Conservation (phyloP, 148 eudicot genomes). For the Chenopodium album region DNA sequence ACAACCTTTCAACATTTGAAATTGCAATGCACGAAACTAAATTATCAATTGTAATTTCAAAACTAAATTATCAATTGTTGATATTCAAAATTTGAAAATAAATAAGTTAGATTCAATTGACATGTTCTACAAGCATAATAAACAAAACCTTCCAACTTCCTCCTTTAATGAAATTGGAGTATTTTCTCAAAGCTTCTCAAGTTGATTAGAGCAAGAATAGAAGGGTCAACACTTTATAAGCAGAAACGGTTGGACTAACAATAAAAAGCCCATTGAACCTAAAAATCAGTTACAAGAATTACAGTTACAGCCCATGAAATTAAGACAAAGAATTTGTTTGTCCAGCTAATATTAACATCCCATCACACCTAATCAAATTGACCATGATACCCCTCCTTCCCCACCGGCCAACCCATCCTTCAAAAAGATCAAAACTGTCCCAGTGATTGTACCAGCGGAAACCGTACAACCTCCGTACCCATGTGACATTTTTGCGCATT, state of each 20-base stretch:
- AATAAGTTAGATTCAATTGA: too few relatives aligned
- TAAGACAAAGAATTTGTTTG: background rate
- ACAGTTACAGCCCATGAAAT: slow-evolving; percentile 8
- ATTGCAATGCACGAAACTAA: too few relatives aligned
- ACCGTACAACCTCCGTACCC: slow-evolving; percentile 34
- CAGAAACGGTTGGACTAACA: slow-evolving; percentile 8
- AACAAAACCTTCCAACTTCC: too few relatives aligned
- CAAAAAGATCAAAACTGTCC: background rate
- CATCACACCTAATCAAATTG: background rate
- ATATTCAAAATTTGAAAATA: too few relatives aligned
- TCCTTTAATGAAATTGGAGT: too few relatives aligned
- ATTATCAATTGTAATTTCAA: too few relatives aligned
- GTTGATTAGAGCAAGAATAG: too few relatives aligned
- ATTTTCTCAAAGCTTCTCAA: too few relatives aligned
- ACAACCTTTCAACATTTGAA: too few relatives aligned
- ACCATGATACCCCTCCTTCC: slow-evolving; percentile 16
- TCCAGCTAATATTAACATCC: background rate
- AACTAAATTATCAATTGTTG: too few relatives aligned
- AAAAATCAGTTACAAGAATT: background rate
- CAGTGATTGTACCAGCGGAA: slow-evolving; percentile 6
- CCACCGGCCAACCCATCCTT: background rate
- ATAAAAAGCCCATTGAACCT: slow-evolving; percentile 2
- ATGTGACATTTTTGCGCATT: background rate
- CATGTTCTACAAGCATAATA: too few relatives aligned
- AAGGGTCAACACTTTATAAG: too few relatives aligned